A percentile compares a stretch with the other conserved stretches of the same genome.
Evolutionary conservation across 2,329 filamentous ascomycete species (phyloP).

Genomic region (Fusarium globosum): DNA sequence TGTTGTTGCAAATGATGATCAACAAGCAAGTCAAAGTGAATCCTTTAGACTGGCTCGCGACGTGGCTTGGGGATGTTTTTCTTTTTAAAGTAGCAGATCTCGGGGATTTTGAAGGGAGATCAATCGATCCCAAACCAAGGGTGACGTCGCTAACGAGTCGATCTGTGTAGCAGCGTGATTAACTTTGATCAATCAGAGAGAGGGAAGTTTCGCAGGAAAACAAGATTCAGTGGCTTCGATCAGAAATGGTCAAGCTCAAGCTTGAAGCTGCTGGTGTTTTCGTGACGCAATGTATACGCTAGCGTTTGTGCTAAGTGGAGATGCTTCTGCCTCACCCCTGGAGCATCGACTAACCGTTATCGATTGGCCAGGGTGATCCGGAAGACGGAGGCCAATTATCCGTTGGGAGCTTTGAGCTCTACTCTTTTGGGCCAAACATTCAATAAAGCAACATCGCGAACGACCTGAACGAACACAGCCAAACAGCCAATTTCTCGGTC

Average conservation of each 20-base stretch:
- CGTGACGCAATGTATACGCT: slow-evolving; percentile 44
- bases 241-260: slow-evolving; percentile 26
- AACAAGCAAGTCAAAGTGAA: slow-evolving; percentile 21
- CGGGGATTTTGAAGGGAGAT: slow-evolving; percentile 12
- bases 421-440: slow-evolving; percentile 35
- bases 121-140: slow-evolving; percentile 8
- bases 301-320: slow-evolving; percentile 22
- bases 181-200: slow-evolving; percentile 22
- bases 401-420: slow-evolving; percentile 31
- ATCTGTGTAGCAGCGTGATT: slow-evolving; percentile 7
- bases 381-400: slow-evolving; percentile 28
- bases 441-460: slow-evolving; percentile 32
- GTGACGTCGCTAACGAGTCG: slow-evolving; percentile 32
- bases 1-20: slow-evolving; percentile 15
- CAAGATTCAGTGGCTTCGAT: slow-evolving; percentile 27
- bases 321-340: slow-evolving; percentile 13
- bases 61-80: slow-evolving; percentile 12
- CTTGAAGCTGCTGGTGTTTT: slow-evolving; percentile 31
- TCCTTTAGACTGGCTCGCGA: slow-evolving; percentile 14
- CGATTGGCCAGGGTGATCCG: not conserved
- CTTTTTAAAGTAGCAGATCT: slow-evolving; percentile 16
- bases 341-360: not conserved
- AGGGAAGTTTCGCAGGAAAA: slow-evolving; percentile 16
- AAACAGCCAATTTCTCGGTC: slow-evolving; percentile 33
- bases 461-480: not conserved